Evolutionary conservation across 192 early-diverging fungal genomes (phyloP), one percentile per base, ranked within the genome.

Genomic region (Backusella australiensis): DNA sequence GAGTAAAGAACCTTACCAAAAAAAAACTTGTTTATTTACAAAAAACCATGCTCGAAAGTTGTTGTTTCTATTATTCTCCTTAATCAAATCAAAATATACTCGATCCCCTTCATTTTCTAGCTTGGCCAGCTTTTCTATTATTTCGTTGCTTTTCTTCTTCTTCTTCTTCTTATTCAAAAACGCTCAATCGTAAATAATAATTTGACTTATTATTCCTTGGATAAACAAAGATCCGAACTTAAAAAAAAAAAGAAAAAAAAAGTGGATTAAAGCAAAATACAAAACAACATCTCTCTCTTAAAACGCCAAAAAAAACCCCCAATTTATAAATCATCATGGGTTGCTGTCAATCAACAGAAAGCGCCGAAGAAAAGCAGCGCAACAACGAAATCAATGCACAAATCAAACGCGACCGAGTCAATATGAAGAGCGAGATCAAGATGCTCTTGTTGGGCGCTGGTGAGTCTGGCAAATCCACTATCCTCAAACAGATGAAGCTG

Each of bases 401-500:
- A 81, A 84, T 99, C 71, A 91, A 88, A 80, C 87, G 89, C 67
- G 97, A 99, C 78, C 91, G 93, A 76, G 81, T 89, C 66, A 88
- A 87, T 56, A 83, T 95, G 86, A 87, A 91, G 52, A 95, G 96
- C 77, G 94, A 97, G 85, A 92, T 99, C 80, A 99, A 99, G 87
- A 96, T 99, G 94, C 87, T 99, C 34, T 84, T 99, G 63, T 88
- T 99, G 11, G 52, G 93, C 79, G 95, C 97, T 46, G 97, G 97
- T 75, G 97, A 99, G 84, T 97, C 97, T 7, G 97, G 97, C 69
- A 99, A 99, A 85, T 94, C 92, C 52, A 99, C 97, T 14, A 97
- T 99, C 80, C 85, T 99, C 71, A 99, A 99, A 83, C 97, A 99
- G 82, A 97, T 99, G 96, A 96, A 95, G 82, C 89, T 99, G 68